These are phyloP conservation scores for Colletotrichum costaricense DNA, from an alignment of 2,329 filamentous ascomycete species.

Conservation along the genomic window DNA sequence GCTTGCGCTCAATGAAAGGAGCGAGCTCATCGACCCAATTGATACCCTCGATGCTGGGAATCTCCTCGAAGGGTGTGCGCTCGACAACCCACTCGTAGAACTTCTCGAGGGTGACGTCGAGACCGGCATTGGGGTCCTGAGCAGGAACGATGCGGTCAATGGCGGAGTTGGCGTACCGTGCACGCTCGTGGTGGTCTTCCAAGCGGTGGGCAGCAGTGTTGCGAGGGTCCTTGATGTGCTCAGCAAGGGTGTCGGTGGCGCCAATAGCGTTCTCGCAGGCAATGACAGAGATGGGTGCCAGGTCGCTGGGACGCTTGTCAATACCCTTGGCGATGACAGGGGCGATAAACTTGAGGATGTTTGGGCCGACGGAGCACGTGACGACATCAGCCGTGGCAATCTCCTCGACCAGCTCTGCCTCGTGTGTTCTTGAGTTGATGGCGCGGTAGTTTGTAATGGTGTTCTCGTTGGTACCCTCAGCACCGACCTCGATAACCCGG, in stretches of 20 bases:
- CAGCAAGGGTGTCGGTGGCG: slow-evolving; percentile 88
- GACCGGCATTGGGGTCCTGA: slow-evolving; percentile 81
- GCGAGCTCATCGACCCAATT: slow-evolving; percentile 92
- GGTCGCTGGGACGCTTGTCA: slow-evolving; percentile 73
- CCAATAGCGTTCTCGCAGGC: slow-evolving; percentile 98
- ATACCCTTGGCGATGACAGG: slow-evolving; percentile 96
- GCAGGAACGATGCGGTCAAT: slow-evolving; percentile 98
- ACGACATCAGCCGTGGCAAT: slow-evolving; percentile 90
- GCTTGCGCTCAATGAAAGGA: slow-evolving; percentile 98
- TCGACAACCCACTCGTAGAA: slow-evolving; percentile 99
- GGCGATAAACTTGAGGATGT: slow-evolving; percentile 95
- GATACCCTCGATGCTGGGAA: slow-evolving; percentile 85
- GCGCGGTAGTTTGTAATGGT: slow-evolving; percentile 95
- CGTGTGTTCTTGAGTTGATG: slow-evolving; percentile 92
- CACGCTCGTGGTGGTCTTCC: slow-evolving; percentile 76
- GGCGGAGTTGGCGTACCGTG: slow-evolving; percentile 95
- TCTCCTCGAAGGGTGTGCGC: slow-evolving; percentile 81
- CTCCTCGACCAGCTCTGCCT: slow-evolving; percentile 83
- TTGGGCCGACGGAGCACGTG: slow-evolving; percentile 96
- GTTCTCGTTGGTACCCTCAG: slow-evolving; percentile 82
- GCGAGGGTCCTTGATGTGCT: slow-evolving; percentile 79
- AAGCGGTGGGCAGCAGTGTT: slow-evolving; percentile 78
- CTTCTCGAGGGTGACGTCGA: slow-evolving; percentile 96
- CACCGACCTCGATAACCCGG: slow-evolving; percentile 92
- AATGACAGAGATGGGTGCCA: slow-evolving; percentile 85